Percentiles rank a stretch among this genome's conserved stretches.
phyloP scores from a whole-genome alignment of 352 stramenopile genomes.

The Aphanomyces stellatus region DNA sequence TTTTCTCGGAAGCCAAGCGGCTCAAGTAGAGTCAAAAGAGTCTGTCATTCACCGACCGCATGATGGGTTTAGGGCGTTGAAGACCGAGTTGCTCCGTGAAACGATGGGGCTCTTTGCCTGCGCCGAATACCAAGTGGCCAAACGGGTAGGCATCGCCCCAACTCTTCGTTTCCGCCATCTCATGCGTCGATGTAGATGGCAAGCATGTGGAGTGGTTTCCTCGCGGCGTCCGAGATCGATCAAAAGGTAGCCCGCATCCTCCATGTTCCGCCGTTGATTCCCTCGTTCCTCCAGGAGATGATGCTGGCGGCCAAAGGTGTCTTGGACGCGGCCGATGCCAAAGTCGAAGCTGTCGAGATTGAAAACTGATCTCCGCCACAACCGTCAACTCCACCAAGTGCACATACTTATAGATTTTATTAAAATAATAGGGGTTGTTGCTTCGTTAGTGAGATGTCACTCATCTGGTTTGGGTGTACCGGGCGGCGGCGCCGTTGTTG shows the following conservation, averaged over 20 bases:
- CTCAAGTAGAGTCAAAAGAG: too few relatives aligned
- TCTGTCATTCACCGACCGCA: too few relatives aligned
- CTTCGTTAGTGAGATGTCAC: neutral
- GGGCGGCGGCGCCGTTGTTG: too few relatives aligned
- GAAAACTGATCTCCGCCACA: neutral
- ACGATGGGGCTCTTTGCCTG: slow-evolving; percentile 53
- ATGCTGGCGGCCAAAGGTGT: slow-evolving; percentile 2
- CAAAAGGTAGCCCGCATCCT: too few relatives aligned
- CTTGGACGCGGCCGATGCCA: slow-evolving; percentile 6
- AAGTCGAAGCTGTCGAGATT: neutral
- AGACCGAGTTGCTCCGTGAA: slow-evolving; percentile 30
- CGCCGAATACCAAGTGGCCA: slow-evolving; percentile 46
- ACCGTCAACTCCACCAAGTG: neutral
- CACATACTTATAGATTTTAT: neutral
- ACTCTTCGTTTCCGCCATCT: neutral
- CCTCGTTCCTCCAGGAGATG: too few relatives aligned
- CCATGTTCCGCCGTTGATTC: too few relatives aligned
- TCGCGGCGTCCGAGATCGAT: slow-evolving; percentile 3
- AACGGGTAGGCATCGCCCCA: slow-evolving; percentile 26
- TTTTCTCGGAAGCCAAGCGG: slow-evolving; percentile 52
- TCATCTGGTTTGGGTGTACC: neutral
- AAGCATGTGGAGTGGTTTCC: slow-evolving; percentile 4
- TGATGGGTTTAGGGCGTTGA: slow-evolving; percentile 32
- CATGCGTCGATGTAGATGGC: slow-evolving; percentile 1
- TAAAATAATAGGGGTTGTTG: neutral